phyloP scores from a whole-genome alignment of 2,329 filamentous ascomycete species.

The Fusarium sp. region DNA sequence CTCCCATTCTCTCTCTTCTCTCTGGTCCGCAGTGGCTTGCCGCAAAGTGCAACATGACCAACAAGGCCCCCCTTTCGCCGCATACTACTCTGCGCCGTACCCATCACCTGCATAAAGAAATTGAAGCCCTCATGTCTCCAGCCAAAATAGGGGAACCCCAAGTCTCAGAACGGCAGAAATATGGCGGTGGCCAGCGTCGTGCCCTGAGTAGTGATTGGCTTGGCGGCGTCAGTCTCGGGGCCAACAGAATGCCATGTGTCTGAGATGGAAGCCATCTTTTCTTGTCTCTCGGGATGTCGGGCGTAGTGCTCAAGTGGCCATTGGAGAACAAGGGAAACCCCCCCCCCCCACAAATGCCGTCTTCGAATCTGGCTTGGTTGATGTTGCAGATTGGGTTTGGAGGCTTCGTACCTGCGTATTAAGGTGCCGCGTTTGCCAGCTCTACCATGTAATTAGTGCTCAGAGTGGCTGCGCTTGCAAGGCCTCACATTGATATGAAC shows the following conservation, averaged over 20 bases:
- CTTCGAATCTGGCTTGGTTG: not conserved
- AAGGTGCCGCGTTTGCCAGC: not conserved
- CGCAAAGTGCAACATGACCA: conserved; percentile 4
- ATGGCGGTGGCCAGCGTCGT: conserved; percentile 24
- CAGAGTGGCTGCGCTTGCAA: not conserved
- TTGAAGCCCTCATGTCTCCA: conserved; percentile 5
- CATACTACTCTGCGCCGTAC: conserved; percentile 8
- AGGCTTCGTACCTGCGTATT: not conserved
- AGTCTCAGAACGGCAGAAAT: conserved; percentile 34
- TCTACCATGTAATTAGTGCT: not conserved
- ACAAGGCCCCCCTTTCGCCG: conserved; percentile 5
- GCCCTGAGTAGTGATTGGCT: conserved; percentile 33
- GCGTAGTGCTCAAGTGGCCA: not conserved
- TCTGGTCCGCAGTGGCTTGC: not conserved
- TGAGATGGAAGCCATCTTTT: not conserved
- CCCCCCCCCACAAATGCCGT: not conserved
- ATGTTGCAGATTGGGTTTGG: not conserved
- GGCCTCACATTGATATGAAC: not conserved
- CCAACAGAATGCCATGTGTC: conserved; percentile 3
- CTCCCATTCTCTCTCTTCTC: not conserved
- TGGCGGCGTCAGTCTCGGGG: conserved; percentile 26
- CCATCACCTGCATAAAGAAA: conserved; percentile 8
- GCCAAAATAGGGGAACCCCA: conserved; percentile 30
- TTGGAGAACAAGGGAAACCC: not conserved
- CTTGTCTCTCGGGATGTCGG: conserved; percentile 1